Evolutionary conservation across 148 eudicot species (phyloP).

Genomic region (Cornus kousa): DNA sequence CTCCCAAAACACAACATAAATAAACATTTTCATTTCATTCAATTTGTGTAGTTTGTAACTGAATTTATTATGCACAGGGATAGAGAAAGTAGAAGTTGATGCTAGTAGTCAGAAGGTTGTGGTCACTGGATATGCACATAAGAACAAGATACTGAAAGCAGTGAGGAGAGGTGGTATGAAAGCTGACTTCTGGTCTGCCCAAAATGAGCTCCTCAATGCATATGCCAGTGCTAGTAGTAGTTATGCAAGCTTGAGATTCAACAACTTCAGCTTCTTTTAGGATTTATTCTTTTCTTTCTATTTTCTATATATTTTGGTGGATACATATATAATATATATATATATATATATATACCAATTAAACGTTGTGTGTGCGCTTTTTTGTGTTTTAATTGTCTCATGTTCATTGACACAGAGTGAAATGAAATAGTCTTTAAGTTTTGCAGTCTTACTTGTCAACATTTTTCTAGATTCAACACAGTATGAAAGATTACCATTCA

Average conservation of each 20-base stretch:
- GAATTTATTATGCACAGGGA: constrained; percentile 15
- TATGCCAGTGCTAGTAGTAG: constrained; percentile 17
- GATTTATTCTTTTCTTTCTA: neutral
- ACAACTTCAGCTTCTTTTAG: constrained; percentile 27
- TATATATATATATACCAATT: no score
- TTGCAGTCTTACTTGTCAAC: neutral
- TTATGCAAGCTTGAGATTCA: constrained; percentile 25
- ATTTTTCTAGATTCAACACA: no score
- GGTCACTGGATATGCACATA: constrained; percentile 33
- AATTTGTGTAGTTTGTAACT: neutral
- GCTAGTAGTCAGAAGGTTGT: constrained; percentile 29
- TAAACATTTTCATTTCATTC: no score
- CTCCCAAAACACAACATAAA: neutral
- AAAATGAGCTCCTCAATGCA: constrained; percentile 31
- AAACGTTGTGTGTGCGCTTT: neutral
- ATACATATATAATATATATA: neutral
- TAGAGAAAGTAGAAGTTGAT: constrained; percentile 37
- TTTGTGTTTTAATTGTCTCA: neutral
- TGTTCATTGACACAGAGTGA: constrained; percentile 8
- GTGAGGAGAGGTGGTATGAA: constrained; percentile 29
- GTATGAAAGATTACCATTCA: no score
- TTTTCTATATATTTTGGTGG: neutral
- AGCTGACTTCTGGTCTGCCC: constrained; percentile 39
- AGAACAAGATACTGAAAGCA: constrained; percentile 34
- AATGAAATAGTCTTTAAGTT: constrained; percentile 6